A percentile compares a stretch with the other conserved stretches of the same genome.
phyloP scores from a whole-genome alignment of 192 early-diverging fungal species.

The Backusella tuberculispora region DNA sequence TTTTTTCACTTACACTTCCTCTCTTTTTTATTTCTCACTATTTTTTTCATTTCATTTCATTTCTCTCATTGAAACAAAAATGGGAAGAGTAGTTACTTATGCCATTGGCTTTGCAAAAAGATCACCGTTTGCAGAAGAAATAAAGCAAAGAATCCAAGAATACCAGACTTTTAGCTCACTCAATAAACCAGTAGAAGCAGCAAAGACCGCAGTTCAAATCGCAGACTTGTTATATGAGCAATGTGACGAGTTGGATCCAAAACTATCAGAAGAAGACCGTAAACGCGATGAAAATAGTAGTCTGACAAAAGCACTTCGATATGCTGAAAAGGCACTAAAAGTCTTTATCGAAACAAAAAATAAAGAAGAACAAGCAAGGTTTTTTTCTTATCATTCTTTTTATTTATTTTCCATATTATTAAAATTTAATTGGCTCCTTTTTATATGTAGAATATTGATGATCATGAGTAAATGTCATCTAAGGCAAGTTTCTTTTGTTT shows the following conservation, averaged over 20 bases:
- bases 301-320: slow-evolving; percentile 15
- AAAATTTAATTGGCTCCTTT: not conserved
- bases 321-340: slow-evolving; percentile 10
- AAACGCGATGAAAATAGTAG: not conserved
- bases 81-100: slow-evolving; percentile 36
- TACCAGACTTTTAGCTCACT: not conserved
- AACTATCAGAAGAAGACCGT: not conserved
- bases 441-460: not conserved
- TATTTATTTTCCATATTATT: not conserved
- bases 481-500: slow-evolving; percentile 16
- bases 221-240: slow-evolving; percentile 22
- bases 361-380: slow-evolving; percentile 20
- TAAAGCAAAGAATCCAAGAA: slow-evolving; percentile 16
- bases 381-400: too few relatives aligned
- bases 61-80: not conserved
- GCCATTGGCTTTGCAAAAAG: slow-evolving; percentile 27
- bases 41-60: not conserved
- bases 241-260: slow-evolving; percentile 19
- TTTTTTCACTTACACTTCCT: not conserved
- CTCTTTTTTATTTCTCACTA: not conserved
- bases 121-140: slow-evolving; percentile 24
- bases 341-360: not conserved
- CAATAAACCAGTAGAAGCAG: not conserved
- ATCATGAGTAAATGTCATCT: slow-evolving; percentile 16
- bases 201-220: slow-evolving; percentile 10